These are phyloP conservation scores for Pythium chondricola DNA, from an alignment of 352 stramenopile genomes.

Conservation along the genomic window DNA sequence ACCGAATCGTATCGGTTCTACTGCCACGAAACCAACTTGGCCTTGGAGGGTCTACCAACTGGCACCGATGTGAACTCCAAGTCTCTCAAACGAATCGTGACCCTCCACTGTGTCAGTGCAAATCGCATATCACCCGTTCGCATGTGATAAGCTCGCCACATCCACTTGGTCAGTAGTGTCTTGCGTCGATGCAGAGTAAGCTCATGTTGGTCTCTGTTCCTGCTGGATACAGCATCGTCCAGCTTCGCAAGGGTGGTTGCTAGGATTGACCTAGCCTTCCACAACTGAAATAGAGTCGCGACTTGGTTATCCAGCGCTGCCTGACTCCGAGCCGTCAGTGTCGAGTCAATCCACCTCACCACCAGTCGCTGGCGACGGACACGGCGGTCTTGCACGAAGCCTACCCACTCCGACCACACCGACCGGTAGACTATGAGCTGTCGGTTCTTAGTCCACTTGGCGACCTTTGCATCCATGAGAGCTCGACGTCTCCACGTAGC, in stretches of 20 bases:
- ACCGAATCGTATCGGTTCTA: too few species aligned
- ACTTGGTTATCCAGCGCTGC: background rate
- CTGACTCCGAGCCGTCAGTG: background rate
- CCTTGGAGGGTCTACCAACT: too few species aligned
- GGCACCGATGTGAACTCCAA: too few species aligned
- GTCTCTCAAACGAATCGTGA: too few species aligned
- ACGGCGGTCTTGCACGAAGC: background rate
- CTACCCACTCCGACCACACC: conserved; percentile 4
- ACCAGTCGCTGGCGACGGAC: conserved; percentile 5
- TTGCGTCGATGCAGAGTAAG: background rate
- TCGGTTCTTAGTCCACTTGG: background rate
- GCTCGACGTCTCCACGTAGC: conserved; percentile 3
- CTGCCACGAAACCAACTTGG: too few species aligned
- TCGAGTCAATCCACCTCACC: conserved; percentile 9
- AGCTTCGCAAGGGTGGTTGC: background rate
- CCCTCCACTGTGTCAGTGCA: background rate
- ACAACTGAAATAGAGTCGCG: conserved; percentile 9
- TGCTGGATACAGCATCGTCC: background rate
- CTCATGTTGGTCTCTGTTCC: background rate
- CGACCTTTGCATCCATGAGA: background rate
- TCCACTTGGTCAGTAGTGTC: conserved; percentile 12
- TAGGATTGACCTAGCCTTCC: background rate
- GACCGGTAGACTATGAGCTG: background rate
- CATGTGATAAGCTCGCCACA: conserved; percentile 42
- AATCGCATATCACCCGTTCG: conserved; percentile 22